Percentiles rank a stretch among this genome's conserved stretches.
phyloP scores from a whole-genome alignment of 495 filamentous ascomycete genomes.

The Aspergillus sclerotioniger region DNA sequence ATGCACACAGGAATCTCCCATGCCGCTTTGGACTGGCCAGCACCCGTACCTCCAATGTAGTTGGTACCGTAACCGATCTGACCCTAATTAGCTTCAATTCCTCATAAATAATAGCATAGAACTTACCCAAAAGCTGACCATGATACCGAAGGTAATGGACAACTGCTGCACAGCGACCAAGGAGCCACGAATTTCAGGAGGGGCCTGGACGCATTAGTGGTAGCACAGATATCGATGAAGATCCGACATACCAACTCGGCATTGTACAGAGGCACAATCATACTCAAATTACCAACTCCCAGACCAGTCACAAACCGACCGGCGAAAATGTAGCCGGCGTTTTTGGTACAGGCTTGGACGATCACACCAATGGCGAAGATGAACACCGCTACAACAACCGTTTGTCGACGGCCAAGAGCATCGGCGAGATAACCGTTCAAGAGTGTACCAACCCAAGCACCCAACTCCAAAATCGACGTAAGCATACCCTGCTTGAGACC shows the following conservation, averaged over 20 bases:
- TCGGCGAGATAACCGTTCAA: constrained; percentile 75
- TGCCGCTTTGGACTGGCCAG: constrained; percentile 37
- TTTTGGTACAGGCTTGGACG: constrained; percentile 62
- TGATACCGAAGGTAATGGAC: constrained; percentile 75
- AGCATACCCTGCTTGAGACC: constrained; percentile 61
- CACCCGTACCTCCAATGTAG: constrained; percentile 46
- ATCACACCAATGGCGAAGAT: constrained; percentile 77
- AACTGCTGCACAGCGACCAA: constrained; percentile 72
- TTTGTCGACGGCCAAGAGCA: constrained; percentile 67
- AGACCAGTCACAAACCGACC: constrained; percentile 3
- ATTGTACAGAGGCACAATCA: constrained; percentile 42
- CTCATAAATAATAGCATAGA: no score
- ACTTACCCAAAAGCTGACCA: constrained; percentile 43
- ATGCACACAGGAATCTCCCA: constrained; percentile 48
- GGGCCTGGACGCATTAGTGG: constrained; percentile 20
- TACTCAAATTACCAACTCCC: constrained; percentile 4
- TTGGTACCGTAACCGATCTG: constrained; percentile 44
- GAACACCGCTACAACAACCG: constrained; percentile 62
- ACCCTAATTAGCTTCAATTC: background rate
- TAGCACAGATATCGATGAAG: background rate
- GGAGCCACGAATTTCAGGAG: constrained; percentile 59
- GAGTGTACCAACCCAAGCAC: constrained; percentile 77
- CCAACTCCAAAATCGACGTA: constrained; percentile 77
- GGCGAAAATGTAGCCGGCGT: constrained; percentile 38
- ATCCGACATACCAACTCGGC: constrained; percentile 53